phyloP scores from a whole-genome alignment of 2,329 filamentous ascomycete species.

The Colletotrichum sp. region DNA sequence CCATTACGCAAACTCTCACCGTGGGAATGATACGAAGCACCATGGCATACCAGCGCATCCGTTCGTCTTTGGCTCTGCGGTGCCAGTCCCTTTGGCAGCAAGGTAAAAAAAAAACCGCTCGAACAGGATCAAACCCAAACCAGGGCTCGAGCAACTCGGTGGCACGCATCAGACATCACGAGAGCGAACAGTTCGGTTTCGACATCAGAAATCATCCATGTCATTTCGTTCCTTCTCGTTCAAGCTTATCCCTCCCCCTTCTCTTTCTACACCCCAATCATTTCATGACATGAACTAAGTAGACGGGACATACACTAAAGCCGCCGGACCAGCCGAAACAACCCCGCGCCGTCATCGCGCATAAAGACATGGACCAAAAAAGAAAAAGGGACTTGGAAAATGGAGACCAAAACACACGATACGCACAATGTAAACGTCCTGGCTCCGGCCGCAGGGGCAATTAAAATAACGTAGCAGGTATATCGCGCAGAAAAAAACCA shows the following conservation, averaged over 20 bases:
- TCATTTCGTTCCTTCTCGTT: constrained; percentile 16
- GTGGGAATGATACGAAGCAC: background rate
- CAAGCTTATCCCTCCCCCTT: background rate
- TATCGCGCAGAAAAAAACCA: constrained; percentile 10
- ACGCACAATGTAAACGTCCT: background rate
- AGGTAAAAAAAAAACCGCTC: background rate
- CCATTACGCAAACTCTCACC: background rate
- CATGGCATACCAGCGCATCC: background rate
- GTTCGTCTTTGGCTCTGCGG: background rate
- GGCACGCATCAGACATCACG: background rate
- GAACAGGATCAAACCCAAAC: background rate
- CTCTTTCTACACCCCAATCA: constrained; percentile 7
- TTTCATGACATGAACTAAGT: constrained; percentile 10
- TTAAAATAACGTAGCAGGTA: constrained; percentile 19
- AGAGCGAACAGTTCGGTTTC: background rate
- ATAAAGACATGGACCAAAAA: constrained; percentile 9
- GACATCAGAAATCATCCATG: constrained; percentile 7
- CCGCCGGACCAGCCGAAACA: constrained; percentile 30
- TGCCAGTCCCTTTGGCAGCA: background rate
- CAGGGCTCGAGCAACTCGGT: background rate
- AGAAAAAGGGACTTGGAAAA: background rate
- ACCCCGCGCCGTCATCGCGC: constrained; percentile 8
- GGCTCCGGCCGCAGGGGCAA: background rate
- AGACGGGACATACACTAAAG: constrained; percentile 8
- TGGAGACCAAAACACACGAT: background rate